phyloP scores from a whole-genome alignment of 768 basidiomycete genomes.

The Russula earlei region DNA sequence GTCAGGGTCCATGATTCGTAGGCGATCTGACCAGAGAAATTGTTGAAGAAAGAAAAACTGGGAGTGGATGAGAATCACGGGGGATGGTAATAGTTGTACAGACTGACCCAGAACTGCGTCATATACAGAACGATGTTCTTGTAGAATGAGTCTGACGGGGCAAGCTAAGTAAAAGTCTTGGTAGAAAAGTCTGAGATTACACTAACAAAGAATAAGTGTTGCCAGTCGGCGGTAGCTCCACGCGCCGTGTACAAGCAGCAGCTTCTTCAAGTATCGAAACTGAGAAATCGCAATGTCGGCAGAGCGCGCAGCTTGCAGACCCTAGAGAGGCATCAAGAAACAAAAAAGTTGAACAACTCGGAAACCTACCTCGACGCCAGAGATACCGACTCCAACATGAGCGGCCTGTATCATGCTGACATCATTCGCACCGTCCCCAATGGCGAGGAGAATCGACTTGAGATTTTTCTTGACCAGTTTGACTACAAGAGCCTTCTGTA shows the following conservation, averaged over 20 bases:
- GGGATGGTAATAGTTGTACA: conserved; percentile 11
- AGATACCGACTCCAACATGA: conserved; percentile 95
- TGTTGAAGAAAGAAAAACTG: conserved; percentile 99
- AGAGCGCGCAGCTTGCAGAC: conserved; percentile 95
- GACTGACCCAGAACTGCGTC: conserved; percentile 92
- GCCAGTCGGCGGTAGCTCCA: conserved; percentile 97
- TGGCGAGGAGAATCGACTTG: conserved; percentile 88
- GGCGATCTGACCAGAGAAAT: conserved; percentile 97
- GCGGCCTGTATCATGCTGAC: conserved; percentile 99
- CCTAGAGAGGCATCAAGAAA: conserved; percentile 35
- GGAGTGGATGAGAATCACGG: background rate
- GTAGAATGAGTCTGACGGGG: conserved; percentile 81
- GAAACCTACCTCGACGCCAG: conserved; percentile 75
- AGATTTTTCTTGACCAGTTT: conserved; percentile 98
- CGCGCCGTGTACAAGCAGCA: conserved; percentile 92
- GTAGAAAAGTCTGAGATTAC: background rate
- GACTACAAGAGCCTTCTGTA: conserved; percentile 96
- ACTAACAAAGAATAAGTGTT: conserved; percentile 90
- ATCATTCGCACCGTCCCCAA: conserved; percentile 97
- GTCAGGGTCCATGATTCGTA: conserved; percentile 99
- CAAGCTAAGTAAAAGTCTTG: conserved; percentile 10
- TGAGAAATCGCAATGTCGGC: conserved; percentile 98
- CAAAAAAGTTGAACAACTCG: background rate
- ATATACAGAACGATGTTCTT: conserved; percentile 98
- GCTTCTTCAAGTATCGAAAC: conserved; percentile 90